Evolutionary conservation across 169 alveolate genomes (phyloP).

Genomic region (Eimeria brunetti): DNA sequence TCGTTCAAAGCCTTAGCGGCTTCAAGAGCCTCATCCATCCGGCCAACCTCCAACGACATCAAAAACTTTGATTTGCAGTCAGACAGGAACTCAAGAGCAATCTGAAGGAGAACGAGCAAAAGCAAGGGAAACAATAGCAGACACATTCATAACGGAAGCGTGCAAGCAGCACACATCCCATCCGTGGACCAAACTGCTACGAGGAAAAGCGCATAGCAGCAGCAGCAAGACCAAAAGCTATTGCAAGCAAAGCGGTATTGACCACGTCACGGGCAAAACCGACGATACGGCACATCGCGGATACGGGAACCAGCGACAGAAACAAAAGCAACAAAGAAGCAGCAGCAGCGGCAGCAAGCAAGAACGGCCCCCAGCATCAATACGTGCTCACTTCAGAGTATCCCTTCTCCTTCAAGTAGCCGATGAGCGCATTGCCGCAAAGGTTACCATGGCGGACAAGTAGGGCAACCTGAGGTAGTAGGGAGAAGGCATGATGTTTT

Average conservation of each 20-base stretch:
- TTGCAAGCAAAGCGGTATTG: neutral
- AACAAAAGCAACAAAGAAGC: neutral
- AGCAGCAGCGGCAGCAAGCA: neutral
- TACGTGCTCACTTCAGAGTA: constrained; percentile 88
- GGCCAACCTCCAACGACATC: constrained; percentile 91
- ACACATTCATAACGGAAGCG: neutral
- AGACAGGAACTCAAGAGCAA: constrained; percentile 91
- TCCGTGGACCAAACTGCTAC: neutral
- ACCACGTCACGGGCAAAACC: neutral
- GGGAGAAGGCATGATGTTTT: neutral
- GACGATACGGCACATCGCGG: neutral
- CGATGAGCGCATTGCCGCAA: constrained; percentile 89
- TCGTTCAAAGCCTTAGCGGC: constrained; percentile 89
- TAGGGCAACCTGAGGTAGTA: constrained; percentile 51
- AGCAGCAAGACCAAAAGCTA: neutral
- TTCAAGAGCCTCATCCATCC: constrained; percentile 89
- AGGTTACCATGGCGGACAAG: constrained; percentile 83
- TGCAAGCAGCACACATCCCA: neutral
- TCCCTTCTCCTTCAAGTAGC: constrained; percentile 90
- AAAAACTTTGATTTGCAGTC: constrained; percentile 92
- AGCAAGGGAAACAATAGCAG: neutral
- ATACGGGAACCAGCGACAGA: neutral
- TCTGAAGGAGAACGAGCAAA: constrained; percentile 2
- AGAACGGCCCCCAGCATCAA: neutral
- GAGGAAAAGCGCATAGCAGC: neutral